These are phyloP conservation scores for Cucumis sativus DNA, from an alignment of 306 rosid species.

Conservation along the genomic window Cucumber_9930_V3 NC_026655.2:25706001-25706500, in stretches of 20 bases:
- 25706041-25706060: conserved; percentile 29
- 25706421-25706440: neutral
- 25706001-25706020: conserved; percentile 67
- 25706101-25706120: neutral
- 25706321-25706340: neutral
- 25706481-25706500: neutral
- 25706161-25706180: neutral
- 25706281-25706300: neutral
- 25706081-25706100: neutral
- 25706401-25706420: neutral
- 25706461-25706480: neutral
- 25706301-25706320: neutral
- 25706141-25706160: neutral
- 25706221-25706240: neutral
- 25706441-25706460: neutral
- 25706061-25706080: neutral
- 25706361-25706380: neutral
- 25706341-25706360: neutral
- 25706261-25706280: neutral
- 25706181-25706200: neutral
- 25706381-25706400: neutral
- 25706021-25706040: conserved; percentile 94
- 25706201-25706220: neutral
- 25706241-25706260: neutral
- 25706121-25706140: neutral